Conservation (phyloP, 257 asterid genomes). For the Jasminum sambac region DNA sequence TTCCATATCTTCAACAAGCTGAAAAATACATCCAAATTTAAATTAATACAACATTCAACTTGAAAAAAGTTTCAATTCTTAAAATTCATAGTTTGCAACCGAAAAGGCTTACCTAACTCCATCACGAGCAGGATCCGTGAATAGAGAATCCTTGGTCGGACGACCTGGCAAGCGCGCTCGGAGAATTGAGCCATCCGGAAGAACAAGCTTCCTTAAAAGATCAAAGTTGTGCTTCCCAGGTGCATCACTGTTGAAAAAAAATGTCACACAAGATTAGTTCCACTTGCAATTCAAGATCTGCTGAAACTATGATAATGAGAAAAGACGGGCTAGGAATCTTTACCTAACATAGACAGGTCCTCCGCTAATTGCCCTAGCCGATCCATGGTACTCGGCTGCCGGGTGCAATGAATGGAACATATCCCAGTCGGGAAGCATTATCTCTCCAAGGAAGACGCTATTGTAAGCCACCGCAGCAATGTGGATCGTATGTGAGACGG, state of each 20-base stretch:
- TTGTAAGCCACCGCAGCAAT: conserved; percentile 81
- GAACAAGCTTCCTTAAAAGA: conserved; percentile 68
- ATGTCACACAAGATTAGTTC: background rate
- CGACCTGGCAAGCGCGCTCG: conserved; percentile 88
- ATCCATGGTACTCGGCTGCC: conserved; percentile 60
- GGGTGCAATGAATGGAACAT: conserved; percentile 65
- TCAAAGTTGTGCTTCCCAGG: conserved; percentile 93
- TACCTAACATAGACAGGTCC: conserved; percentile 66
- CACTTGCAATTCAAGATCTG: background rate
- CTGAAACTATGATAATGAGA: background rate
- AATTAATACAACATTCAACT: background rate
- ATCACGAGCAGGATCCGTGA: conserved; percentile 90
- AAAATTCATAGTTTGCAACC: background rate
- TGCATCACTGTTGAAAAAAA: conserved; percentile 58
- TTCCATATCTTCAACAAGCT: conserved; percentile 91
- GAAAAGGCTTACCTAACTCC: conserved; percentile 63
- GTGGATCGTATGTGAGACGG: conserved; percentile 79
- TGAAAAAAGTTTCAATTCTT: background rate
- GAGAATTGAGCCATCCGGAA: conserved; percentile 85
- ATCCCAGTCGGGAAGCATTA: conserved; percentile 69
- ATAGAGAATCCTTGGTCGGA: conserved; percentile 86
- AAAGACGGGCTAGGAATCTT: background rate
- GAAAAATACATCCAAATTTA: conserved; percentile 13
- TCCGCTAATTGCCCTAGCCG: conserved; percentile 60
- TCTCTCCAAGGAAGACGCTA: conserved; percentile 68